These are phyloP conservation scores for Mortierella sp. DNA, from an alignment of 371 early-diverging fungal genomes.

Conservation along the genomic window DNA sequence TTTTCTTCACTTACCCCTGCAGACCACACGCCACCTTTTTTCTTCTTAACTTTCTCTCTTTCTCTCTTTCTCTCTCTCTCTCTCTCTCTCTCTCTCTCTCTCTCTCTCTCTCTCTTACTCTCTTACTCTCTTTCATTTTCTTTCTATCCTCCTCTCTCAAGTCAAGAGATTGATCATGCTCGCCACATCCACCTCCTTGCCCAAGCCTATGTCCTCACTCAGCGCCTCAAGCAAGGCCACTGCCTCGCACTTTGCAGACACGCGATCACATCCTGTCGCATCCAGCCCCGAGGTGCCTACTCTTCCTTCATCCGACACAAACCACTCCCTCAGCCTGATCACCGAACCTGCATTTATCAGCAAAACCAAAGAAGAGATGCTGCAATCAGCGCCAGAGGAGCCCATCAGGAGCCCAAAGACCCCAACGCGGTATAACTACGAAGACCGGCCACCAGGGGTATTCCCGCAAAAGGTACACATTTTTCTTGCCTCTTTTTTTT, in stretches of 20 bases:
- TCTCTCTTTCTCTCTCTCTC: neutral
- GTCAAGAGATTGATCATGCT: neutral
- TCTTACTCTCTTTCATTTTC: neutral
- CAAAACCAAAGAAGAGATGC: constrained; percentile 13
- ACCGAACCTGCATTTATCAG: neutral
- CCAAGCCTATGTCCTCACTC: neutral
- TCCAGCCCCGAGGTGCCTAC: neutral
- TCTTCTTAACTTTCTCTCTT: neutral
- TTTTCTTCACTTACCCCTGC: neutral
- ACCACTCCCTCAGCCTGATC: neutral
- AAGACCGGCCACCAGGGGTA: too few relatives aligned
- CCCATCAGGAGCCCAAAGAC: constrained; percentile 4
- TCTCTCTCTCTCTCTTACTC: constrained; percentile 1
- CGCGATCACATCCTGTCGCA: neutral
- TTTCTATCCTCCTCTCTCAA: too few relatives aligned
- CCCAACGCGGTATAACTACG: too few relatives aligned
- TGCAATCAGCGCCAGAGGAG: constrained; percentile 18
- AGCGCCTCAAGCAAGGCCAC: too few relatives aligned
- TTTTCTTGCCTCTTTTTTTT: neutral
- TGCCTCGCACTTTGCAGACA: neutral
- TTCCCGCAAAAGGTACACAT: neutral
- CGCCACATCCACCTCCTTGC: neutral
- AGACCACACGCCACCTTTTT: neutral
- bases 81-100: constrained; percentile 1
- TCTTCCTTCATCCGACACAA: neutral